Evolutionary conservation across 805 yeast species (phyloP).

Genomic region (Saturnispora halmiae): DNA sequence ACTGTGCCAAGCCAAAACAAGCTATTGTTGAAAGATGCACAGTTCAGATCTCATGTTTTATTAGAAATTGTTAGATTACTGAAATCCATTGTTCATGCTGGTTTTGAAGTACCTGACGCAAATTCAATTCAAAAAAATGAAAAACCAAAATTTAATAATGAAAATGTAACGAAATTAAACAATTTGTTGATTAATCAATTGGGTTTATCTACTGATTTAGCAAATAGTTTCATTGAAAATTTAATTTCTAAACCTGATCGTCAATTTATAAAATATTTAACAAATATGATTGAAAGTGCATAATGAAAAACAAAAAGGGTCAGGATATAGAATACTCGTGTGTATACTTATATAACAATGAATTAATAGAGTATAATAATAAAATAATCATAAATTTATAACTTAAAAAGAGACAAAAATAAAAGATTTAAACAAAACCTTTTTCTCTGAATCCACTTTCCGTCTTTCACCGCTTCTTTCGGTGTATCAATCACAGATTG

Average conservation of each 20-base stretch:
- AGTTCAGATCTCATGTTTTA: conserved; percentile 59
- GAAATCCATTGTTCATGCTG: conserved; percentile 44
- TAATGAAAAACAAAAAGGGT: no score
- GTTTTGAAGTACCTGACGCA: conserved; percentile 25
- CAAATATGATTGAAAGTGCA: conserved; percentile 22
- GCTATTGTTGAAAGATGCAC: conserved; percentile 62
- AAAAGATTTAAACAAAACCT: neutral
- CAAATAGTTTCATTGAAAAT: conserved; percentile 51
- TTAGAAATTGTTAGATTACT: conserved; percentile 62
- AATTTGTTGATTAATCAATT: conserved; percentile 42
- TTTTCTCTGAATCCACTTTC: neutral
- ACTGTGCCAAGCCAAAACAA: conserved; percentile 38
- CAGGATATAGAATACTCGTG: no score
- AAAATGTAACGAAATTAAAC: conserved; percentile 25
- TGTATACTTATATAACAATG: no score
- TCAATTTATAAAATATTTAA: conserved; percentile 64
- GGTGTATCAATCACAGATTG: neutral
- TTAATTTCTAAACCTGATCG: conserved; percentile 49
- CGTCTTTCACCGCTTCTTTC: neutral
- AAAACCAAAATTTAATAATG: conserved; percentile 30
- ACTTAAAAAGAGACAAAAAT: neutral
- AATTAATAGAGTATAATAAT: neutral
- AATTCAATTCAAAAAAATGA: conserved; percentile 18
- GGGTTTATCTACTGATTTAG: conserved; percentile 51
- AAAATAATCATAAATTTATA: neutral